These are phyloP conservation scores for Eutrema yunnanense DNA, from an alignment of 345 rosid species.

Conservation along the genomic window DNA sequence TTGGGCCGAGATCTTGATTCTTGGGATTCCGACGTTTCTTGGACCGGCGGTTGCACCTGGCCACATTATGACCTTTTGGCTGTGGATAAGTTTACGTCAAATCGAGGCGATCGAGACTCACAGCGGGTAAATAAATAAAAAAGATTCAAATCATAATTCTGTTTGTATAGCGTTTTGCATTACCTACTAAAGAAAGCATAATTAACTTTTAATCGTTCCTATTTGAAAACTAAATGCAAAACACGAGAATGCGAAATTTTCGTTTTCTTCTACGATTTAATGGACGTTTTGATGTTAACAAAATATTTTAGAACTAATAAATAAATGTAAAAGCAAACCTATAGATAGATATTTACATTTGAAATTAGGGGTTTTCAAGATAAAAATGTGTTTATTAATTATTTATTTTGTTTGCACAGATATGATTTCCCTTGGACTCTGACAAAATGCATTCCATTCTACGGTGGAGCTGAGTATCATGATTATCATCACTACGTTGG, in stretches of 20 bases:
- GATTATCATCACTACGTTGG: slow-evolving; percentile 90
- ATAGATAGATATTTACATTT: background rate
- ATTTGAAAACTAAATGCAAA: background rate
- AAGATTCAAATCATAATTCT: background rate
- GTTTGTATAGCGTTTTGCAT: background rate
- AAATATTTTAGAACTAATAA: too few relatives aligned
- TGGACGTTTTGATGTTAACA: too few relatives aligned
- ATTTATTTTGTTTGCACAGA: slow-evolving; percentile 35
- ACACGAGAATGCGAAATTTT: background rate
- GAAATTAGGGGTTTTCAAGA: background rate
- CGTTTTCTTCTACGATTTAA: too few relatives aligned
- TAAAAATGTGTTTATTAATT: background rate
- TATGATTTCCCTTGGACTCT: slow-evolving; percentile 69
- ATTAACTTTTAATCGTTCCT: background rate
- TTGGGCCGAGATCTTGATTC: slow-evolving; percentile 74
- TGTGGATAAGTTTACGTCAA: slow-evolving; percentile 75
- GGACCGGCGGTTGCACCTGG: slow-evolving; percentile 84
- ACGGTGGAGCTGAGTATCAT: slow-evolving; percentile 85
- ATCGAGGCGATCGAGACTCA: slow-evolving; percentile 78
- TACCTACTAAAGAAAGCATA: background rate
- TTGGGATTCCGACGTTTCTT: slow-evolving; percentile 75
- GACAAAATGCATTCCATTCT: slow-evolving; percentile 67
- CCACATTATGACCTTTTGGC: slow-evolving; percentile 70
- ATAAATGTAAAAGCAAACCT: background rate
- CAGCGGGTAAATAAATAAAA: slow-evolving; percentile 49